phyloP scores from a whole-genome alignment of 768 basidiomycete species.

The Calvatia gigantea region DNA sequence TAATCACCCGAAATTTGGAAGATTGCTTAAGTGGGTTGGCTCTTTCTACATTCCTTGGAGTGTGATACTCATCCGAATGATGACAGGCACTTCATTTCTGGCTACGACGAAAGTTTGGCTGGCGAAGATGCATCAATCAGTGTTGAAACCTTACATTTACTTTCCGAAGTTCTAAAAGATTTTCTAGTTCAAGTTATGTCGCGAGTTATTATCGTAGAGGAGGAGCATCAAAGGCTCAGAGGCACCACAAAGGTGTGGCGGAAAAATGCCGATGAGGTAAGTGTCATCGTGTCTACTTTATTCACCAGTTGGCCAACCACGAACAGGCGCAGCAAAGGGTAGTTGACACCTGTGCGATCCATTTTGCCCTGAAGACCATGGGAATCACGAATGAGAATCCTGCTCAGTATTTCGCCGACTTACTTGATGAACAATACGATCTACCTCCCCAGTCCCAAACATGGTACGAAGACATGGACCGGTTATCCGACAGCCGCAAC shows the following conservation, averaged over 20 bases:
- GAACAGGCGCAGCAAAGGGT: conserved; percentile 33
- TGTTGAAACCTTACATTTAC: conserved; percentile 18
- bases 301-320: background rate
- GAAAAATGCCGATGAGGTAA: conserved; percentile 39
- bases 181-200: conserved; percentile 53
- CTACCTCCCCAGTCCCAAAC: conserved; percentile 12
- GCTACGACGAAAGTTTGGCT: conserved; percentile 12
- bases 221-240: conserved; percentile 58
- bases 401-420: conserved; percentile 35
- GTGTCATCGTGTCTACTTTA: background rate
- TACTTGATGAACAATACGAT: conserved; percentile 20
- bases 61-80: background rate
- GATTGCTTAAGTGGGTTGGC: background rate
- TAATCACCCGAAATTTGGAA: background rate
- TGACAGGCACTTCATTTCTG: conserved; percentile 15
- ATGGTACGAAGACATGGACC: conserved; percentile 16
- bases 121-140: conserved; percentile 11
- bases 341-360: conserved; percentile 31
- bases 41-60: background rate
- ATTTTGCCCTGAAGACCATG: conserved; percentile 46
- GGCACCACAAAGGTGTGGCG: conserved; percentile 60
- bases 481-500: background rate
- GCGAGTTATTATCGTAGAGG: conserved; percentile 48
- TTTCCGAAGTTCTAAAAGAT: conserved; percentile 35
- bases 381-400: conserved; percentile 35